phyloP scores from a whole-genome alignment of 2,329 filamentous ascomycete species.

The Colletotrichum sojae region DNA sequence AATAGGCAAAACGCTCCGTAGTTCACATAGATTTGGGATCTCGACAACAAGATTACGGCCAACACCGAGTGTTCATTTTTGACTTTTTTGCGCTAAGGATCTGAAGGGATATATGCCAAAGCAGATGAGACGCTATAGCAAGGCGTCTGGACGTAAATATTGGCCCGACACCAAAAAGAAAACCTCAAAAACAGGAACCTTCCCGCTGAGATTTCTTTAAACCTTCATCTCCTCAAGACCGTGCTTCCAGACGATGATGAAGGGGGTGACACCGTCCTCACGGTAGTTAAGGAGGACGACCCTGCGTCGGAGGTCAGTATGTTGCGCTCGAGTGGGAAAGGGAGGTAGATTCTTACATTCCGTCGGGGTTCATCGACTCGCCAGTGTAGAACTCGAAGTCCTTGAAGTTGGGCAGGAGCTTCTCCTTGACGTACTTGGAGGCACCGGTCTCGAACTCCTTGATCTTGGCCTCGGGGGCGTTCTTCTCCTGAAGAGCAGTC shows the following conservation, averaged over 20 bases:
- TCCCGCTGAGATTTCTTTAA: slow-evolving; percentile 63
- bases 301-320: slow-evolving; percentile 59
- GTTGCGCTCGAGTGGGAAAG: neutral
- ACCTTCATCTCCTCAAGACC: slow-evolving; percentile 93
- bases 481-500: slow-evolving; percentile 74
- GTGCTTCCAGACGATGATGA: slow-evolving; percentile 94
- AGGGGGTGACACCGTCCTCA: slow-evolving; percentile 94
- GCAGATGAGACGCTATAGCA: slow-evolving; percentile 41
- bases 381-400: slow-evolving; percentile 96
- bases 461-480: slow-evolving; percentile 75
- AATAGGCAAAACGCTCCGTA: slow-evolving; percentile 1
- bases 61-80: slow-evolving; percentile 37
- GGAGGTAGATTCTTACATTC: slow-evolving; percentile 77
- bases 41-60: slow-evolving; percentile 25
- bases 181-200: slow-evolving; percentile 34
- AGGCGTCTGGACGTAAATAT: slow-evolving; percentile 24
- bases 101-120: slow-evolving; percentile 43
- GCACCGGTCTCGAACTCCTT: slow-evolving; percentile 86
- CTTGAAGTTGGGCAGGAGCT: slow-evolving; percentile 87
- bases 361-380: slow-evolving; percentile 92
- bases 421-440: slow-evolving; percentile 82
- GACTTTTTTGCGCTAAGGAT: slow-evolving; percentile 40
- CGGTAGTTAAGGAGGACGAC: slow-evolving; percentile 97
- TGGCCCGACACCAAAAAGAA: slow-evolving; percentile 28
- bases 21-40: slow-evolving; percentile 10